These are phyloP conservation scores for Corniculantispora saksenae DNA, from an alignment of 2,329 filamentous ascomycete genomes.

Conservation along the genomic window DNA sequence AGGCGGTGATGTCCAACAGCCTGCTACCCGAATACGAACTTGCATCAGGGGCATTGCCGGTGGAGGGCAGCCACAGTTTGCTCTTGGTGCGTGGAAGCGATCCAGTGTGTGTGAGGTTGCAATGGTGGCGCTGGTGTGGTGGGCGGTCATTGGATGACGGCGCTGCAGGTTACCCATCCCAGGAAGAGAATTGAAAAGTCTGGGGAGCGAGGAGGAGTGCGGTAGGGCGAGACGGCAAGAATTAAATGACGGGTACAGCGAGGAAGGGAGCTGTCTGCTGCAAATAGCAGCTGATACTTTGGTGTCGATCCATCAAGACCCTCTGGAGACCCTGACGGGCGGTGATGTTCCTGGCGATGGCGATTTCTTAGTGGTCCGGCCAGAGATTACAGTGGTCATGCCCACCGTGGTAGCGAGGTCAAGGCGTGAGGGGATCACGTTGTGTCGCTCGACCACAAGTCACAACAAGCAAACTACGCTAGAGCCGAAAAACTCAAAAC, in stretches of 20 bases:
- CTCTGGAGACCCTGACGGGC: background rate
- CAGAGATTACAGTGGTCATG: background rate
- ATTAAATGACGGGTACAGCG: no score
- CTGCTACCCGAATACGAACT: background rate
- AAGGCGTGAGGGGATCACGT: background rate
- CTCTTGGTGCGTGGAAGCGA: background rate
- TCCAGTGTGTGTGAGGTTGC: conserved; percentile 6
- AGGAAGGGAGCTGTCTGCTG: background rate
- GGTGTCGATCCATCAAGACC: background rate
- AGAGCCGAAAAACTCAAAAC: background rate
- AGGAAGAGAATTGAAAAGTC: background rate
- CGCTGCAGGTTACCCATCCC: background rate
- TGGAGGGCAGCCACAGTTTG: background rate
- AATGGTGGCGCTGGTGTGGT: background rate
- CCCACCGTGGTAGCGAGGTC: background rate
- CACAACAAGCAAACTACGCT: background rate
- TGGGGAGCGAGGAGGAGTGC: background rate
- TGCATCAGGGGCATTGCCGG: conserved; percentile 6
- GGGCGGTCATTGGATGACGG: background rate
- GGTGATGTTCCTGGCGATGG: background rate
- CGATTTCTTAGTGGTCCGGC: background rate
- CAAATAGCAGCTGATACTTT: background rate
- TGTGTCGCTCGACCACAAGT: background rate
- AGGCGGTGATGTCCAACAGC: background rate
- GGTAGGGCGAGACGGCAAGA: no score